Evolutionary conservation across 1,139 yeast genomes (phyloP), one percentile per base, ranked within the genome.

Genomic region (Suhomyces terraborum): DNA sequence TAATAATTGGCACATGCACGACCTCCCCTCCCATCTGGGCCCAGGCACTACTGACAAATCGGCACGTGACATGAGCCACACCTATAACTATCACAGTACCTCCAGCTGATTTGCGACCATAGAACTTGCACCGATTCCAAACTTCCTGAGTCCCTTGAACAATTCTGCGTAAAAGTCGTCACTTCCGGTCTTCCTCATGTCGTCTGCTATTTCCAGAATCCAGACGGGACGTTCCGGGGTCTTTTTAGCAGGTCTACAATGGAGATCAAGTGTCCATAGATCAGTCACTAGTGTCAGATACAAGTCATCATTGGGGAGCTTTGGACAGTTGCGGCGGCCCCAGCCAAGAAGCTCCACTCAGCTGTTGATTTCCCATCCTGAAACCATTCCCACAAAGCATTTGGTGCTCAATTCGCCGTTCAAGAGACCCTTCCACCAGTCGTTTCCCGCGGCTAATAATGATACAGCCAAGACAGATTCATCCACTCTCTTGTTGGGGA

Each of bases 401-500:
- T n/a, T n/a, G n/a, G n/a, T n/a, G n/a, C n/a, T n/a, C n/a, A n/a
- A n/a, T n/a, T n/a, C n/a, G n/a, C n/a, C n/a, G n/a, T n/a, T n/a
- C 3, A 19, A 12, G 21, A 18, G 32, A 10, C 8, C 24, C 13
- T 30, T 30, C 32, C 32, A 30, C 8, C 32, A 18, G 32, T 13
- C 24, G 2, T 8, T 6, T 4, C 2, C 10, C 17, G 20, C 17
- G 3, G 17, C 14, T 20, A 21, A 10, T 17, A 30, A 30, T 8
- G 41, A 34, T 8, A 25, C 28, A 4, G 16, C 38, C 24, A 40
- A 40, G 19, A 24, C 41, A 6, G 37, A 38, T 8, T 38, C 42
- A 5, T 42, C 46, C 28, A 32, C 35, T 4, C 40, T 24, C n/a
- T 38, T 56, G 8, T 54, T 59, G 25, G 62, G 62, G 9, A 45